Conservation (phyloP, 192 early-diverging fungal genomes). For the Backusella psychrophila region DNA sequence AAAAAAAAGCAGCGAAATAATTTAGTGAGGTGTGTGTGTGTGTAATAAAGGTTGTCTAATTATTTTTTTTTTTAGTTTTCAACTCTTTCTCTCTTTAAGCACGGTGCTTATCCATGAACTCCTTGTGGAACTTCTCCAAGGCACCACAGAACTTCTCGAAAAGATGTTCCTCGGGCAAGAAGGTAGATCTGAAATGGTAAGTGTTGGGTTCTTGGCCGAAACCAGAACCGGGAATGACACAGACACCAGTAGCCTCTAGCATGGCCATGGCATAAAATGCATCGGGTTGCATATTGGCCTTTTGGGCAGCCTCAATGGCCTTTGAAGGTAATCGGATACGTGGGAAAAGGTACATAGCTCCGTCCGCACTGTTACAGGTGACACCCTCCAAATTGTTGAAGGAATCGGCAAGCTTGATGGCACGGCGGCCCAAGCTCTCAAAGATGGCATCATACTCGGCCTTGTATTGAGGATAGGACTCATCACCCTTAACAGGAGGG, state of each 20-base stretch:
- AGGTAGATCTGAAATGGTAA: constrained; percentile 95
- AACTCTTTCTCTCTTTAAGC: constrained; percentile 25
- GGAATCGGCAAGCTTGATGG: constrained; percentile 65
- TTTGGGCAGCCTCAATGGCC: constrained; percentile 81
- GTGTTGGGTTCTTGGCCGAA: constrained; percentile 89
- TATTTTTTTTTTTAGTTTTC: not conserved
- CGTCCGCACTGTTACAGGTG: constrained; percentile 79
- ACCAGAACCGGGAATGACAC: constrained; percentile 92
- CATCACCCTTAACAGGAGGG: constrained; percentile 81
- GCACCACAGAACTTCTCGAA: constrained; percentile 86
- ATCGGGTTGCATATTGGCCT: no score
- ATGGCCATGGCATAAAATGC: no score
- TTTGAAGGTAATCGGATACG: constrained; percentile 68
- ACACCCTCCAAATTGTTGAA: constrained; percentile 86
- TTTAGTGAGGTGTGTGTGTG: not conserved
- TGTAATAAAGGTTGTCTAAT: not conserved
- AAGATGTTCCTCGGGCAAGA: constrained; percentile 89
- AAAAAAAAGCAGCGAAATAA: not conserved
- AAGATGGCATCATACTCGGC: constrained; percentile 74
- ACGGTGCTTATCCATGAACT: constrained; percentile 77
- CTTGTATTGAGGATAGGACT: constrained; percentile 72
- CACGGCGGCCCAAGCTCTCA: constrained; percentile 77
- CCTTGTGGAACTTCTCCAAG: constrained; percentile 76
- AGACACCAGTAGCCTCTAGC: constrained; percentile 93
- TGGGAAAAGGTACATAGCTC: constrained; percentile 97